Base-by-base conservation (phyloP, 2,329 filamentous ascomycete species). In the Rutstroemia sp. region DNA sequence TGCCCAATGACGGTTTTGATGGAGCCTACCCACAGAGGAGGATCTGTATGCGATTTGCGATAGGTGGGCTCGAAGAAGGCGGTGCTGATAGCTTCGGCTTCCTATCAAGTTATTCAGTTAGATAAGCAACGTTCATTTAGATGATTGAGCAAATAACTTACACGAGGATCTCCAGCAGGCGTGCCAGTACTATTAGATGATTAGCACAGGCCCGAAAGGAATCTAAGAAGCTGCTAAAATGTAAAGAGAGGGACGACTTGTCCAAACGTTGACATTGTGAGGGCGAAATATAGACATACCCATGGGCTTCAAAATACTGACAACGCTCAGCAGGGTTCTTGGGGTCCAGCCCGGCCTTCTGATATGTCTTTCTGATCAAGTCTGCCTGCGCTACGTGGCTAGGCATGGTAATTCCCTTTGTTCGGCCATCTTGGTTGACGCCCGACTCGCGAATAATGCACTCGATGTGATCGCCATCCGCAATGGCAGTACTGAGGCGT, bases 391-490 rank as follows among this genome's bases (percentile, higher is more conserved):
- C 73, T 2, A 61, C 51, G 0, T 69, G 8, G 49, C 70, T 81
- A 0, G 81, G 81, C 68, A 80, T 73, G 0, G 80, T 83, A 58
- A 83, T 77, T 0, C 80, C 80, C 16, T 61, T 69, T 45, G 59
- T 79, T 74, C 23, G 67, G 70, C 60, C 60, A 54, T 78, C 83
- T 56, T 79, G 77, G 58, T 82, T 83, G 42, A 78, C 72, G 5
- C 55, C 58, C 14, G 59, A 57, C 21, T 60, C 58, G 6, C 79
- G 74, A 54, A 85, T 78, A 25, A 83, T 72, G 10, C 75, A 77
- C 5, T 79, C 75, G 56, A 83, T 79, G 0, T 75, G 75, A 64
- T 87, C 82, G 18, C 80, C 79, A 61, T 82, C 79, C 12, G 71
- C 71, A 6, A 86, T 61, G 0, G 83, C 84, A 65, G 82, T 77